Base-by-base conservation (phyloP, 768 basidiomycete genomes). In the Auricularia cornea region DNA sequence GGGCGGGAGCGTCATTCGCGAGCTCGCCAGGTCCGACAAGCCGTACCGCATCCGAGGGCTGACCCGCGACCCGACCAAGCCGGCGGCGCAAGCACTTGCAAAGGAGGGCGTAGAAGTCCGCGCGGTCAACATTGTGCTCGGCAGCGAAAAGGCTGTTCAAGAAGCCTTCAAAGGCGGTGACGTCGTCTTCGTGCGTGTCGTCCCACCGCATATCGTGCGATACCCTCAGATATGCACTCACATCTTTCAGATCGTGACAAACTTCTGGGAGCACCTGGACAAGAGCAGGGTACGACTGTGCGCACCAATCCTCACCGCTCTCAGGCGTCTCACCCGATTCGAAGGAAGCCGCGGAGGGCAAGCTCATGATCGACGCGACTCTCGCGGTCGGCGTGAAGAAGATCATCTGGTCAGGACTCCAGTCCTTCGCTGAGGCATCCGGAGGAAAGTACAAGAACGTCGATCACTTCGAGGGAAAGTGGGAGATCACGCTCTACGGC, bases 31-130 rank as follows among this genome's bases (percentile, higher is more conserved):
- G 23, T 63, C 67, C 57, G 44, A 63, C 57, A 60, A 67, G 16
- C 62, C 61, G 16, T 65, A 68, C 67, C 52, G 62, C 14, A 59
- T 71, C n/a, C 63, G 69, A 1, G 71, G 64, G 5, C 44, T 72
- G 48, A 71, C 71, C 3, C 66, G 71, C n/a, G 70, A 72, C 60
- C 33, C 62, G 26, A 66, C 64, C 33, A 69, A 69, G 51, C 65
- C 65, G 4, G 60, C 61, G 31, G 44, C 69, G 1, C 40, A 68
- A 33, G 65, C 62, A 11, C 63, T 72, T 12, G 57, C 41, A 1
- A 33, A 59, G 3, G 18, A 61, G 48, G 71, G 71, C 20, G 70
- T 70, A 54, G 69, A 72, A 59, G 66, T 71, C 62, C 66, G 70
- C 41, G 40, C 67, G 12, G 68, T 69, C 29, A 69, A 70, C 60